Conservation (phyloP, 2,329 filamentous ascomycete species). For the Ramichloridium luteum region DNA sequence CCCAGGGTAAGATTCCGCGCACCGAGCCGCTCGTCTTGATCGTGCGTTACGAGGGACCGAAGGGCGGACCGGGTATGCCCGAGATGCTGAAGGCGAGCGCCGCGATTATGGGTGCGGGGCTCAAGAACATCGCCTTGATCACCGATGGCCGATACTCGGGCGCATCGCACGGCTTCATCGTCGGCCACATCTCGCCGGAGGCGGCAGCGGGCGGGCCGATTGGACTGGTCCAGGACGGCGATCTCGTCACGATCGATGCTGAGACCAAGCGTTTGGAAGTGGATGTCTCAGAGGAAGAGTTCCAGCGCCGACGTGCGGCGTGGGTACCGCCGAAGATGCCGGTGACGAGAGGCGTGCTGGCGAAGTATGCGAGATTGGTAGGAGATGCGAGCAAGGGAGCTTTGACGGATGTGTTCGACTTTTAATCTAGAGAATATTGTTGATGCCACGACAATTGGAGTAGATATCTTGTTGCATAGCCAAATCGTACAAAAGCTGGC, state of each 20-base stretch:
- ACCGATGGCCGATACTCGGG: slow-evolving; percentile 87
- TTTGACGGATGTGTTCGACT: slow-evolving; percentile 61
- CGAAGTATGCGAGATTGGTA: slow-evolving; percentile 80
- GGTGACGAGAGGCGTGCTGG: slow-evolving; percentile 71
- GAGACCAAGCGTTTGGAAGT: slow-evolving; percentile 62
- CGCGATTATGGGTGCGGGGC: slow-evolving; percentile 81
- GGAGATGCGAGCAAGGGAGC: slow-evolving; percentile 86
- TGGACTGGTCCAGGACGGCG: slow-evolving; percentile 67
- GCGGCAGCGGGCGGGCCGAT: slow-evolving; percentile 82
- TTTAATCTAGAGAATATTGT: too few species aligned
- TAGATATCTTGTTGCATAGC: too few species aligned
- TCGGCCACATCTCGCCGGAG: slow-evolving; percentile 86
- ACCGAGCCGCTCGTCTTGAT: slow-evolving; percentile 78
- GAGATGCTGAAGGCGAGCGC: slow-evolving; percentile 83
- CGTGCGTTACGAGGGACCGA: slow-evolving; percentile 87
- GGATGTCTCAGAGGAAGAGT: slow-evolving; percentile 58
- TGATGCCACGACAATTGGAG: too few species aligned
- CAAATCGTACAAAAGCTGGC: too few species aligned
- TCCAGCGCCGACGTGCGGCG: slow-evolving; percentile 47
- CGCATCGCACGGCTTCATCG: slow-evolving; percentile 82
- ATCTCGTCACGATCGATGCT: slow-evolving; percentile 76
- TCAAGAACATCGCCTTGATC: slow-evolving; percentile 79
- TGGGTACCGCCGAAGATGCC: slow-evolving; percentile 62
- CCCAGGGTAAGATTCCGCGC: slow-evolving; percentile 54
- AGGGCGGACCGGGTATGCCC: slow-evolving; percentile 90